Evolutionary conservation across 2,329 filamentous ascomycete genomes (phyloP).

Genomic region (Fusarium albosuccineum): DNA sequence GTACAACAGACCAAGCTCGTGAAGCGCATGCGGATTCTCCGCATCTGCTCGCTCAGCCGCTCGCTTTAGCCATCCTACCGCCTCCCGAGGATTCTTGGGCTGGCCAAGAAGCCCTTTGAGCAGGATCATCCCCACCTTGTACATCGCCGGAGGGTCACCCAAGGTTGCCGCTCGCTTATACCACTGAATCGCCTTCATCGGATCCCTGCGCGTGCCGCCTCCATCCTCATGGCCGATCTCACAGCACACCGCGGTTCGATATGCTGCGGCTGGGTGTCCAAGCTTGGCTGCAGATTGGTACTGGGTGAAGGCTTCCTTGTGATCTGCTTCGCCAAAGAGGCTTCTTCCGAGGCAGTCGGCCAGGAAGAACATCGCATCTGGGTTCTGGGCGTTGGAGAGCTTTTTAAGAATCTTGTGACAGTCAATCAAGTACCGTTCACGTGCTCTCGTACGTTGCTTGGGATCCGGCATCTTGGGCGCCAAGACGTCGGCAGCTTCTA

Average conservation of each 20-base stretch:
- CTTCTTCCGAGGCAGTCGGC: constrained; percentile 92
- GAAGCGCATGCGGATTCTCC: constrained; percentile 94
- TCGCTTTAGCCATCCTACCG: constrained; percentile 91
- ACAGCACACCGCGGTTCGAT: constrained; percentile 95
- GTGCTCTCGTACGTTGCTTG: constrained; percentile 77
- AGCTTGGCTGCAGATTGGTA: constrained; percentile 95
- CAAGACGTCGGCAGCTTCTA: constrained; percentile 85
- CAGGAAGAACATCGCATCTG: constrained; percentile 92
- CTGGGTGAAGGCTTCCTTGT: constrained; percentile 91
- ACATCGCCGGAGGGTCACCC: constrained; percentile 95
- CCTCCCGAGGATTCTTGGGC: constrained; percentile 83
- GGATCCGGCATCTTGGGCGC: constrained; percentile 75
- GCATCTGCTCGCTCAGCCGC: constrained; percentile 88
- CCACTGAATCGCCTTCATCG: constrained; percentile 96
- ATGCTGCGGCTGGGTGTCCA: constrained; percentile 87
- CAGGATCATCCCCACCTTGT: constrained; percentile 97
- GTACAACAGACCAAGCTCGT: constrained; percentile 82
- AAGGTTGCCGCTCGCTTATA: constrained; percentile 93
- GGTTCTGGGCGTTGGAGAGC: constrained; percentile 77
- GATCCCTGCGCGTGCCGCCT: constrained; percentile 91
- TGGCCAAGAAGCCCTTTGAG: constrained; percentile 96
- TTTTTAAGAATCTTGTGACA: constrained; percentile 95
- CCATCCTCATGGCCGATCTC: constrained; percentile 96
- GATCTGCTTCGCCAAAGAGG: constrained; percentile 82
- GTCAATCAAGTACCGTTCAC: constrained; percentile 87